These are phyloP conservation scores for Calonectria hawksworthii DNA, from an alignment of 2,329 filamentous ascomycete species.

Conservation along the genomic window DNA sequence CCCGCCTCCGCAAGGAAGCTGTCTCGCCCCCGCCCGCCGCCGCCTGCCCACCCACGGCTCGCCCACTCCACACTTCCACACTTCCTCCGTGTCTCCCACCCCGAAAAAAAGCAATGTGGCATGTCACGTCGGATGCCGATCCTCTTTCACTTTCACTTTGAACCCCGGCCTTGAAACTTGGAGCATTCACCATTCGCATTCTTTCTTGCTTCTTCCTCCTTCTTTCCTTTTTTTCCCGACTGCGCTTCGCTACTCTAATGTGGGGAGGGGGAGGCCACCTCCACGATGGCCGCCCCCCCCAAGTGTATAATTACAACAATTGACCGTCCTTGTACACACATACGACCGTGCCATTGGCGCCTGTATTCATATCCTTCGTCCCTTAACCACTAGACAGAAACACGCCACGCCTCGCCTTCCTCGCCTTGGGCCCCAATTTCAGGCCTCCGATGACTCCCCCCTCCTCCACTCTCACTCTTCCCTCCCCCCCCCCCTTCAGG, in stretches of 20 bases:
- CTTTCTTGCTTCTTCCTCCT: slow-evolving; percentile 6
- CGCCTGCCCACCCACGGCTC: not conserved
- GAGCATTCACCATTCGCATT: slow-evolving; percentile 18
- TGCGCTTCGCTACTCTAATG: slow-evolving; percentile 24
- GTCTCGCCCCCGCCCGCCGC: too few relatives aligned
- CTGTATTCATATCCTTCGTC: slow-evolving; percentile 47
- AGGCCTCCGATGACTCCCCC: not conserved
- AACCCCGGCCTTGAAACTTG: not conserved
- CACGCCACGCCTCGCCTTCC: slow-evolving; percentile 29
- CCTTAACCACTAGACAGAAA: slow-evolving; percentile 36
- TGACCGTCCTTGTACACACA: slow-evolving; percentile 44
- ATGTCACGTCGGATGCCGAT: not conserved
- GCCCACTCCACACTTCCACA: not conserved
- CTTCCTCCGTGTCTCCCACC: too few relatives aligned
- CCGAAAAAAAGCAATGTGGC: not conserved
- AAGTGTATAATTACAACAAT: slow-evolving; percentile 45
- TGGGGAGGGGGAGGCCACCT: slow-evolving; percentile 33
- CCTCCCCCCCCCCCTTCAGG: too few relatives aligned
- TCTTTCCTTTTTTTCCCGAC: not conserved
- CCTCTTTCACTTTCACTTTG: not conserved
- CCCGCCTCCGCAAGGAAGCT: not conserved
- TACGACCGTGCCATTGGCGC: slow-evolving; percentile 47
- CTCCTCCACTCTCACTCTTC: slow-evolving; percentile 6
- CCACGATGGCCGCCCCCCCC: slow-evolving; percentile 31
- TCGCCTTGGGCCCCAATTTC: not conserved